Evolutionary conservation across 352 stramenopile species (phyloP), one percentile per base, ranked within the genome.

Genomic region (Phytophthora sojae): DNA sequence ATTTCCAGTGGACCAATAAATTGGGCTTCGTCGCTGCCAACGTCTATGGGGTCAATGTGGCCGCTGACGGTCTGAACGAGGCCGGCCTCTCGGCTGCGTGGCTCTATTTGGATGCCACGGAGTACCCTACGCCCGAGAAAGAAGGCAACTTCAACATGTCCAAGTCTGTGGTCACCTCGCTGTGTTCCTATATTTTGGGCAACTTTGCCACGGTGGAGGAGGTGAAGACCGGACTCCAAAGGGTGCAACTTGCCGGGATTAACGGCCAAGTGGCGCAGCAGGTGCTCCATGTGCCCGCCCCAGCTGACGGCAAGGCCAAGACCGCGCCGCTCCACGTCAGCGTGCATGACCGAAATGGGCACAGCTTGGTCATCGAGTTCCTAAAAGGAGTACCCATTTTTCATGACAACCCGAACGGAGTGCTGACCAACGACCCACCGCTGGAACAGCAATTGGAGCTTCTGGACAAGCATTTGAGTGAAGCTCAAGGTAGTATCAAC

Each of bases 321-420:
- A 65, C 82, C 0, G 65, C 83, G 9, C 84, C 83, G 45, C 73
- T 94, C 19, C 87, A 94, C 53, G 75, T 92, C 8, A 84, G 73
- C 57, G 72, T 94, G 4, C 87, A 91, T 47, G 87, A 94, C 53
- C 76, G 76, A 0, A 61, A 77, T n/a, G 85, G 85, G 17, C 63
- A 88, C 25, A 92, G 67, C 71, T 73, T 94, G 55, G 87, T 92
- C 39, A 81, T 94, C 29, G 87, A 94, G 57, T 90, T 93, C 51
- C 64, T 94, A 25, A 39, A 90, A 12, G 85, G 87, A 14, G 58
- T 81, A 50, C 58, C 79, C 14, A 73, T 82, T 32, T 62, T 93
- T 2, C 82, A 91, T 58, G 81, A 93, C 53, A 93, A 93, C 64
- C 61, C 79, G 8, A 88, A 87, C 57, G 70, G 73, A 4, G 87